Evolutionary conservation across 139 green algal species (phyloP).

Genomic region (Asterochloris sp.): DNA sequence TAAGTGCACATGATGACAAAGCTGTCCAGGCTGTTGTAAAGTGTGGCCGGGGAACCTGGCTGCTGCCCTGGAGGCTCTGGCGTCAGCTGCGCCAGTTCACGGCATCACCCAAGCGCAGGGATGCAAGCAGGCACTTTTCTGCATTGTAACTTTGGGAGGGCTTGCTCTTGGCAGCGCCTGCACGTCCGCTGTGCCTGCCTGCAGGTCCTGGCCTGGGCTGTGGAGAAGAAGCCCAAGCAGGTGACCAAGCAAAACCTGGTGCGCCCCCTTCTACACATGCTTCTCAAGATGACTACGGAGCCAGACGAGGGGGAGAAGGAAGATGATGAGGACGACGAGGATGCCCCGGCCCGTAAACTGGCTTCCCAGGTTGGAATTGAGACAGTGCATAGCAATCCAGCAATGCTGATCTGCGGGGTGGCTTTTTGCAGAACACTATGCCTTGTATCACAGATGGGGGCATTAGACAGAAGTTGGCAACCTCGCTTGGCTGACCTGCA

Average conservation of each 20-base stretch:
- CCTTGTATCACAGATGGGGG: background rate
- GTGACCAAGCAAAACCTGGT: slow-evolving; percentile 53
- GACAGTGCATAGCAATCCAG: background rate
- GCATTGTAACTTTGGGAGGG: background rate
- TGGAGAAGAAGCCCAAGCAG: slow-evolving; percentile 70
- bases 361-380: slow-evolving; percentile 16
- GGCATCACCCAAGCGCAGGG: background rate
- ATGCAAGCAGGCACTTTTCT: background rate
- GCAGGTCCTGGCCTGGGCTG: slow-evolving; percentile 26
- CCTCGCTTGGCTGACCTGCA: background rate
- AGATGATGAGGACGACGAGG: slow-evolving; percentile 20
- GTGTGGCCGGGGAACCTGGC: no score
- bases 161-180: background rate
- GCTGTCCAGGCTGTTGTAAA: no score
- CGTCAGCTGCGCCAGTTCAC: background rate
- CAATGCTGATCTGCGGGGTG: background rate
- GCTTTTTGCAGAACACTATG: background rate
- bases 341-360: slow-evolving; percentile 31
- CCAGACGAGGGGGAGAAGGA: slow-evolving; percentile 35
- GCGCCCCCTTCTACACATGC: slow-evolving; percentile 35
- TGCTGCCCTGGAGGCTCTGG: no score
- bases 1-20: background rate
- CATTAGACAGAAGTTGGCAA: background rate
- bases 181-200: background rate
- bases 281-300: slow-evolving; percentile 59